A percentile compares a stretch with the other conserved stretches of the same genome.
phyloP scores from a whole-genome alignment of 768 basidiomycete genomes.

The Rhizopogon salebrosus region DNA sequence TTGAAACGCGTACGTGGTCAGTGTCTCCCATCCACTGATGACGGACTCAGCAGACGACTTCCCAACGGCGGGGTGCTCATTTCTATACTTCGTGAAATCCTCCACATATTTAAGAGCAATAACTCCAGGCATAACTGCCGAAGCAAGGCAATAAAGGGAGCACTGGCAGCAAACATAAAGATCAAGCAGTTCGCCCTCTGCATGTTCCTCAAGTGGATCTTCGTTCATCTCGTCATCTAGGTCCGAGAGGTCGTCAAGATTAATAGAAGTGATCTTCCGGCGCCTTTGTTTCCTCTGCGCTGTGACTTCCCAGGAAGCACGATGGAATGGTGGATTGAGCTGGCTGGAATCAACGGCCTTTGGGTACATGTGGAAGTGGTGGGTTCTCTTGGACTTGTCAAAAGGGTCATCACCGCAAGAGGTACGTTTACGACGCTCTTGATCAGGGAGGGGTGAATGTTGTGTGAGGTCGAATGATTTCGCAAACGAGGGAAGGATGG shows the following conservation, averaged over 20 bases:
- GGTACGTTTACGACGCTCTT: constrained; percentile 38
- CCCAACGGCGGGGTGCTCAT: constrained; percentile 49
- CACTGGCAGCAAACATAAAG: constrained; percentile 86
- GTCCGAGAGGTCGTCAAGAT: constrained; percentile 21
- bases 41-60: constrained; percentile 52
- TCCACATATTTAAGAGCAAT: constrained; percentile 59
- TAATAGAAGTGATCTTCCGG: constrained; percentile 43
- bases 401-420: constrained; percentile 55
- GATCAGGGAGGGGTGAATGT: constrained; percentile 50
- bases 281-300: constrained; percentile 48
- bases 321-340: constrained; percentile 55
- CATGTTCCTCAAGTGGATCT: constrained; percentile 25
- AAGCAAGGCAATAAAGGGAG: constrained; percentile 66
- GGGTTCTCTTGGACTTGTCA: constrained; percentile 53
- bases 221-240: constrained; percentile 30
- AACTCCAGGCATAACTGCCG: constrained; percentile 68
- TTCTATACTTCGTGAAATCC: constrained; percentile 59
- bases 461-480: constrained; percentile 41
- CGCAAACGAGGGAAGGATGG: constrained; percentile 56
- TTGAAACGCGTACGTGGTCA: constrained; percentile 50
- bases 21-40: constrained; percentile 57
- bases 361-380: constrained; percentile 77
- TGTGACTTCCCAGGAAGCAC: constrained; percentile 56
- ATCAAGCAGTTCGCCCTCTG: constrained; percentile 58
- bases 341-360: constrained; percentile 65